Conservation (phyloP, 768 basidiomycete species). For the Serendipita vermifera region DNA sequence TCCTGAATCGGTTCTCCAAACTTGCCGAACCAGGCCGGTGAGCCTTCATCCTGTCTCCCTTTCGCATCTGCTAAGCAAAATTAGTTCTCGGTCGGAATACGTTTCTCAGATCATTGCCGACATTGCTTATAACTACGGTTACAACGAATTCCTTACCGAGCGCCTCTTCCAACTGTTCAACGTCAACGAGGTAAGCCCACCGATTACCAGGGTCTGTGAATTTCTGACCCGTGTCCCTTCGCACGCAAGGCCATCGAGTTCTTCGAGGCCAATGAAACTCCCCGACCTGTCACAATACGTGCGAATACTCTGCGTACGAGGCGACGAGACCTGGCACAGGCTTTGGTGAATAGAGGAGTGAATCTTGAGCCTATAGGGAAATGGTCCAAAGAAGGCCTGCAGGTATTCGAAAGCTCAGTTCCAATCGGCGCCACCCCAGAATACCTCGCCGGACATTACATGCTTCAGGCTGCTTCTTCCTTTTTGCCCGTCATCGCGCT, state of each 20-base stretch:
- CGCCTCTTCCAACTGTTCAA: slow-evolving; percentile 92
- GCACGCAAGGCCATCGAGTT: slow-evolving; percentile 99
- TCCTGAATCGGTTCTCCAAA: slow-evolving; percentile 59
- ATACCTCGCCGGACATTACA: slow-evolving; percentile 97
- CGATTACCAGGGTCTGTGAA: neutral
- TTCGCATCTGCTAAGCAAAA: too few species aligned
- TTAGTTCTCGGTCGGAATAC: slow-evolving; percentile 80
- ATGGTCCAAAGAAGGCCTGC: slow-evolving; percentile 98
- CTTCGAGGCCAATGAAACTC: slow-evolving; percentile 93
- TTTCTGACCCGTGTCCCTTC: slow-evolving; percentile 5
- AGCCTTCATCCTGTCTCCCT: slow-evolving; percentile 17
- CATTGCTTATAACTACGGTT: slow-evolving; percentile 92
- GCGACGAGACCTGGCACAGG: slow-evolving; percentile 86
- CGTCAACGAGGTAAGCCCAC: slow-evolving; percentile 60
- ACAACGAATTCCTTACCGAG: slow-evolving; percentile 88
- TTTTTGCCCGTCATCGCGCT: slow-evolving; percentile 99
- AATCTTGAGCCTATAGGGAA: slow-evolving; percentile 97
- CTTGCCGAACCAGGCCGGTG: slow-evolving; percentile 56
- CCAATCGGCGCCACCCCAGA: slow-evolving; percentile 98
- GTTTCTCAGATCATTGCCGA: slow-evolving; percentile 76
- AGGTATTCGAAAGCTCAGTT: slow-evolving; percentile 91
- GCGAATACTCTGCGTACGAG: slow-evolving; percentile 93
- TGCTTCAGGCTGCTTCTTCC: slow-evolving; percentile 97
- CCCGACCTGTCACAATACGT: slow-evolving; percentile 93
- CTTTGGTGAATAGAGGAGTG: slow-evolving; percentile 88